These are phyloP conservation scores for Talaromyces nanjingensis DNA, from an alignment of 495 filamentous ascomycete species.

Conservation along the genomic window DNA sequence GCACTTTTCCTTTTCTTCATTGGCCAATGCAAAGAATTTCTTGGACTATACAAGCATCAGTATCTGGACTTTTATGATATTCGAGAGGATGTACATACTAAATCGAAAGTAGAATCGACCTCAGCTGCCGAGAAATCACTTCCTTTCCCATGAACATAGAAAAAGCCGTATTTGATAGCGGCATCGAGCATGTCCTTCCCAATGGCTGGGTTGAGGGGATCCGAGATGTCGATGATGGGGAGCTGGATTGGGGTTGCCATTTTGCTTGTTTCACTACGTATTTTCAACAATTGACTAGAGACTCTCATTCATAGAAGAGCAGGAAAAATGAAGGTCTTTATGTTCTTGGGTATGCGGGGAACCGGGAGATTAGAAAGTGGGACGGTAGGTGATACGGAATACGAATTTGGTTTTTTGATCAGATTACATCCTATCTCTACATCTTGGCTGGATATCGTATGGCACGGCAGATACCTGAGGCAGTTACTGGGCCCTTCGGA, in stretches of 20 bases:
- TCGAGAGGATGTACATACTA: constrained; percentile 43
- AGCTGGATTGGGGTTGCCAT: constrained; percentile 54
- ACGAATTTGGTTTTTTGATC: neutral
- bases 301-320: neutral
- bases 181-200: constrained; percentile 73
- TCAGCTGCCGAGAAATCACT: constrained; percentile 57
- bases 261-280: constrained; percentile 7
- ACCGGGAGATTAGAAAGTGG: neutral
- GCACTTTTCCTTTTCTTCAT: constrained; percentile 65
- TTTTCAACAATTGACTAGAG: neutral
- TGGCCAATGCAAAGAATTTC: constrained; percentile 66
- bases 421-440: neutral
- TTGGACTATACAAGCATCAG: constrained; percentile 48
- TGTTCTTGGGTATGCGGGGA: neutral
- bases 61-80: constrained; percentile 2
- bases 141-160: constrained; percentile 72
- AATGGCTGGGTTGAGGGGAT: constrained; percentile 37
- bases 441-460: neutral
- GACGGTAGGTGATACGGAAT: neutral
- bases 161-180: constrained; percentile 73
- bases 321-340: neutral
- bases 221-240: constrained; percentile 74
- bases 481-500: neutral
- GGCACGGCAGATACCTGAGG: neutral
- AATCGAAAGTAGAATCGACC: constrained; percentile 65